phyloP scores from a whole-genome alignment of 192 early-diverging fungal species.

The Coemansia sp. region DNA sequence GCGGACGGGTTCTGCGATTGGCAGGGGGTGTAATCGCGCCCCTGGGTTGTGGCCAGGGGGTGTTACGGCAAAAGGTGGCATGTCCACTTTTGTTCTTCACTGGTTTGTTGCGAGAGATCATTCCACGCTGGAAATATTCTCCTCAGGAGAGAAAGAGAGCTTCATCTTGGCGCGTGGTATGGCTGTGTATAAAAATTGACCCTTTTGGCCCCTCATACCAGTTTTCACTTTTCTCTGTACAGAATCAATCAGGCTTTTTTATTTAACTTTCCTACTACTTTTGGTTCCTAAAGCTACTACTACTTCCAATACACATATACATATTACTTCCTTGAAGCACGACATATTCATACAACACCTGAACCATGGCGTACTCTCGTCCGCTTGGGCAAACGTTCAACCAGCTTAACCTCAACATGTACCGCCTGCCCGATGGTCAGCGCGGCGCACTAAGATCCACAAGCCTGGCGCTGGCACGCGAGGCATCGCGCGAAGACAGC shows the following conservation, averaged over 20 bases:
- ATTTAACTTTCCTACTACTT: neutral
- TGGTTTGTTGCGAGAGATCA: slow-evolving; percentile 1
- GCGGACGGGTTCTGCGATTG: no score
- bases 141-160: neutral
- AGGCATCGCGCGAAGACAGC: slow-evolving; percentile 36
- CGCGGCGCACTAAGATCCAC: slow-evolving; percentile 49
- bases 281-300: no score
- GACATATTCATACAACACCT: neutral
- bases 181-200: neutral
- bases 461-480: slow-evolving; percentile 46
- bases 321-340: neutral
- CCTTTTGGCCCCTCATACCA: neutral
- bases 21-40: neutral
- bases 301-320: no score
- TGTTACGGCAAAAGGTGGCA: neutral
- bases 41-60: neutral
- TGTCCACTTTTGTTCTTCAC: neutral
- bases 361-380: slow-evolving; percentile 43
- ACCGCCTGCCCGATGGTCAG: slow-evolving; percentile 52
- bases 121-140: neutral
- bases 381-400: slow-evolving; percentile 56
- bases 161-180: neutral
- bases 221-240: no score
- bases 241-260: no score
- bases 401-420: slow-evolving; percentile 55